Base-by-base conservation (phyloP, 2,329 filamentous ascomycete species). In the Podosphaera fusca region DNA sequence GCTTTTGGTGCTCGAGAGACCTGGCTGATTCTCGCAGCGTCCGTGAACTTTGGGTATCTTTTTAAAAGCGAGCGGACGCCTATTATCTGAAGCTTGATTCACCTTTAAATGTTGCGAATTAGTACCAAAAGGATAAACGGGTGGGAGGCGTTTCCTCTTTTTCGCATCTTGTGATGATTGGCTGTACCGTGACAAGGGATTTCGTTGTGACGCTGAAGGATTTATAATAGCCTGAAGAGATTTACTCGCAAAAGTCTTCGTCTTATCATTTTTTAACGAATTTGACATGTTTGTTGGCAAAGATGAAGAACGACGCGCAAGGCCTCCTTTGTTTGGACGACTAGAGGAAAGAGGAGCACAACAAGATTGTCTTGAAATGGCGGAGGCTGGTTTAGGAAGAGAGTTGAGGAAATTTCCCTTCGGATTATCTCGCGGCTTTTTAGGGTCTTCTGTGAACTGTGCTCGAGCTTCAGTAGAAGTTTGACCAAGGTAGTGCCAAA, bases 401-500 rank as follows among this genome's bases (percentile, higher is more conserved):
- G 82, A 81, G 51, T 87, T 82, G 66, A 88, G 69, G 68, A 84
- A 89, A 66, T 84, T 85, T 62, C 80, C 81, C 69, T 78, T 82
- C 1, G 75, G 71, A 59, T 87, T 86, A 68, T 87, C 76, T 51
- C 72, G 72, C n/a, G 70, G 74, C 10, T 69, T 74, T 7, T 65
- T 61, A 49, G 77, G 79, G 69, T 94, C 81, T 64, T 92, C 85
- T 3, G 89, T 94, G 70, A 92, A 98, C 67, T 94, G 87, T 33
- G 88, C 83, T 68, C 83, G 88, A 56, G 87, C 85, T 66, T 96
- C 90, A 5, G 90, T 95, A 30, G 90, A 96, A 29, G 77, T 79
- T 67, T 80, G 80, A 36, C 87, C 87, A 59, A 98, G 75, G 68
- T 95, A 96, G 70, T 87, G 79, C 87, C 89, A 96, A 21, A 95